Evolutionary conservation across 305 asterid genomes (phyloP), one percentile per base, ranked within the genome.

Genomic region (Salvia sclarea): DNA sequence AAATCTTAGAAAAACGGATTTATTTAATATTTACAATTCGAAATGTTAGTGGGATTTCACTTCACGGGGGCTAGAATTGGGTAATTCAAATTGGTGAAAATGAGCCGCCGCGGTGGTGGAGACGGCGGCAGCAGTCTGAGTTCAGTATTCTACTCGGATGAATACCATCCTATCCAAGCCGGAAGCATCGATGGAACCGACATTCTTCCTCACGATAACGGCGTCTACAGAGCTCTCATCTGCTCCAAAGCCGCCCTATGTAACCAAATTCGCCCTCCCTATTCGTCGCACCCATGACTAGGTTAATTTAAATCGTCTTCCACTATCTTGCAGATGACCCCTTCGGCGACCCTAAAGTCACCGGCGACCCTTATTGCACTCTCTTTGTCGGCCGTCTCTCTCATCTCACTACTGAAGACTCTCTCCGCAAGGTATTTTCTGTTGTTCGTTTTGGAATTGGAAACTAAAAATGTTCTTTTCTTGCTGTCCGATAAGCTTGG

Each of bases 121-220:
- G 38, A 10, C 53, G 61, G 78, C 40, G 68, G 65, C 56, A 64
- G 35, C 58, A 68, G 68, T 64, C 8, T 82, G 17, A 87, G 83
- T 63, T 83, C 96, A 61, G 98, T 93, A 61, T 93, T 93, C 81
- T 93, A 91, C 55, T 92, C 96, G 11, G 85, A 81, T 2, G 20
- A 74, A 30, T 93, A 93, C 85, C 98, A 93, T 73, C 97, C 97
- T 33, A 93, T 93, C 58, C 97, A 93, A 83, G 91, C 91, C 50
- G 97, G 97, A 48, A 93, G 98, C 83, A 93, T 93, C 56, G 97
- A 93, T 71, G 98, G 98, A 63, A 93, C 95, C 11, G 96, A 93
- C 59, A 83, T 74, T 55, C 89, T 74, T 33, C 92, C 97, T 16
- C 98, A 93, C 75, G 97, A 93, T 73, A 85, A 82, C 85, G 97